Evolutionary conservation across 2,329 filamentous ascomycete genomes (phyloP).

Genomic region (Nemania sp.): DNA sequence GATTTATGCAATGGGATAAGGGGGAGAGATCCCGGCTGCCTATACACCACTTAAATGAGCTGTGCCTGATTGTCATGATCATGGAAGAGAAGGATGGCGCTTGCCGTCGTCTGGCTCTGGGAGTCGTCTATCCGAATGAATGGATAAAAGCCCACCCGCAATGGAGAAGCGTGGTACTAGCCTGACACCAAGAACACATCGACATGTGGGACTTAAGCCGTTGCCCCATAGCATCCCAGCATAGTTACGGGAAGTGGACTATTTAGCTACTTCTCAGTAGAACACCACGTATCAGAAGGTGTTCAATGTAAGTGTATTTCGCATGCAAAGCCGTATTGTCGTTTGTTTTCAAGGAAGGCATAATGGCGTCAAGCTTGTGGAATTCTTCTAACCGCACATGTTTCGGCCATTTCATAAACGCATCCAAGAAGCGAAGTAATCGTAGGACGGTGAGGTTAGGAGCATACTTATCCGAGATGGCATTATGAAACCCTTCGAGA

Average conservation of each 20-base stretch:
- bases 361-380: background rate
- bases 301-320: constrained; percentile 5
- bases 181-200: background rate
- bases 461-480: constrained; percentile 27
- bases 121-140: constrained; percentile 7
- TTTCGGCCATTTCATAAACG: constrained; percentile 27
- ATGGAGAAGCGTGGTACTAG: constrained; percentile 3
- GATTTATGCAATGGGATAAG: constrained; percentile 17
- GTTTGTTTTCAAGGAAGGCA: background rate
- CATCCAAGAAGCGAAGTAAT: constrained; percentile 25
- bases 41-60: background rate
- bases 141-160: constrained; percentile 6
- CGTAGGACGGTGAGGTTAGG: constrained; percentile 28
- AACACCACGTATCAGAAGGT: background rate
- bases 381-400: constrained; percentile 16
- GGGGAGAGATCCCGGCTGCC: background rate
- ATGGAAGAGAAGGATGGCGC: constrained; percentile 8
- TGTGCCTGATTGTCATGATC: constrained; percentile 8
- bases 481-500: constrained; percentile 44
- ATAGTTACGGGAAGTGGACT: too few species aligned
- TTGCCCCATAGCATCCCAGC: too few species aligned
- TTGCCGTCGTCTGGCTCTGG: background rate
- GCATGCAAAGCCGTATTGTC: background rate
- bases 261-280: background rate
- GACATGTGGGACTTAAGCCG: too few species aligned